Percentiles rank a stretch among this genome's conserved stretches.
These are phyloP conservation scores for Aspergillus ellipticus DNA, from an alignment of 495 filamentous ascomycete genomes.

Conservation along the genomic window DNA sequence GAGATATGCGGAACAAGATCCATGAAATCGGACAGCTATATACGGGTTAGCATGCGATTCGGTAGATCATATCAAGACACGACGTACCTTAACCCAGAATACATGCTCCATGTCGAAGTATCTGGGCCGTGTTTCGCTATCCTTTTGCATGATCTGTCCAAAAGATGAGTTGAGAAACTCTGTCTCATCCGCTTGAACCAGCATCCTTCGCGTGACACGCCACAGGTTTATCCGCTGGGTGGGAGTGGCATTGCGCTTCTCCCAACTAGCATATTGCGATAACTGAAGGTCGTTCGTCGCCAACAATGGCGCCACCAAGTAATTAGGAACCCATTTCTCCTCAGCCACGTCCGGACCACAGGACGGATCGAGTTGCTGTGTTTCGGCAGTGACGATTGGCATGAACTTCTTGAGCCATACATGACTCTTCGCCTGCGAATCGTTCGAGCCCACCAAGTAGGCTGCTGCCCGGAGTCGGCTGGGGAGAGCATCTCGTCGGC, in stretches of 20 bases:
- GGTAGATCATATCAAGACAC: background rate
- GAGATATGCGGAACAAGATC: constrained; percentile 65
- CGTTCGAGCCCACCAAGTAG: constrained; percentile 46
- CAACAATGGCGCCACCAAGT: constrained; percentile 68
- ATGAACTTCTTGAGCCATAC: constrained; percentile 48
- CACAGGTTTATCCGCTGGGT: constrained; percentile 50
- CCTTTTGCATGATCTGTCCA: constrained; percentile 42
- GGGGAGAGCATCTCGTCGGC: constrained; percentile 55
- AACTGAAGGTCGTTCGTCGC: constrained; percentile 73
- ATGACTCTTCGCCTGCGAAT: constrained; percentile 40
- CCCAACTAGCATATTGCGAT: constrained; percentile 70
- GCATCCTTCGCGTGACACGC: constrained; percentile 50
- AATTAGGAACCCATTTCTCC: constrained; percentile 75
- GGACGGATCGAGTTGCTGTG: constrained; percentile 42
- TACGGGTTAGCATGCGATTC: constrained; percentile 22
- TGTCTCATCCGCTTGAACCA: constrained; percentile 43
- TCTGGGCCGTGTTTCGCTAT: constrained; percentile 47
- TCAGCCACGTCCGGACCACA: constrained; percentile 39
- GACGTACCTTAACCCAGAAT: constrained; percentile 72
- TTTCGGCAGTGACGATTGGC: constrained; percentile 49
- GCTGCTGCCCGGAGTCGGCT: constrained; percentile 47
- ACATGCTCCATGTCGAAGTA: constrained; percentile 57
- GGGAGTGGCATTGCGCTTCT: constrained; percentile 45
- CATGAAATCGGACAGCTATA: constrained; percentile 69
- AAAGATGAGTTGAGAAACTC: constrained; percentile 35